Evolutionary conservation across 2,329 filamentous ascomycete species (phyloP), one percentile per base, ranked within the genome.

Genomic region (Boeremia exigua): DNA sequence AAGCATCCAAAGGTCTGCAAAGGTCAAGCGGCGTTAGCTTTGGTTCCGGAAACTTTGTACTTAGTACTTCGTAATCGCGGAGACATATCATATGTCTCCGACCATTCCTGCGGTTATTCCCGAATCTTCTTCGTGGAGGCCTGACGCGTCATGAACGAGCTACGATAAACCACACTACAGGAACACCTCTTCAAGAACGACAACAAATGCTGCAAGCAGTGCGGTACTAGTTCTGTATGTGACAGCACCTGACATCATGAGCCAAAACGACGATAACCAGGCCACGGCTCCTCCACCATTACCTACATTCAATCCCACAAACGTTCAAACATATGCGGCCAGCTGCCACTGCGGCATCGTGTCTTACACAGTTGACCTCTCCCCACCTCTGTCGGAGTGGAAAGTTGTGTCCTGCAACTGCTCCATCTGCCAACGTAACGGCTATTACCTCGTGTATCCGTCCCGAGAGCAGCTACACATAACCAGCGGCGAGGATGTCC

Each of bases 291-390:
- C 50, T 14, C 56, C 59, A 19, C 38, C 58, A 4, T 48, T 67
- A 10, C 56, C 61, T 9, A 9, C 54, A 3, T 67, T 65, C 40
- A 61, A 69, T 38, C 30, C 61, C 14, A 44, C 54, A 4, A 61
- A 69, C 15, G 43, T 52, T 23, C 44, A 64, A 44, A 80, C 77
- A 1, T 83, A 85, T 68, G 69, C 78, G 40, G 81, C 76, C 10
- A 79, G 78, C 51, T 85, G 82, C 59, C 82, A 85, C 66, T 85
- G 83, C 68, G 82, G 81, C 39, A 77, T 77, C 48, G 76, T 85
- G 56, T 72, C 77, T 56, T 81, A 83, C 62, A 74, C 76, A 12
- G 73, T 83, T 27, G 78, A 75, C 17, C 75, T 85, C 39, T 80
- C 79, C 28, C 81, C 82, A 23, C 78, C 81, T 25, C 73, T 84